Conservation (phyloP, 1,139 yeast genomes). For the Geotrichum bryndzae region DNA sequence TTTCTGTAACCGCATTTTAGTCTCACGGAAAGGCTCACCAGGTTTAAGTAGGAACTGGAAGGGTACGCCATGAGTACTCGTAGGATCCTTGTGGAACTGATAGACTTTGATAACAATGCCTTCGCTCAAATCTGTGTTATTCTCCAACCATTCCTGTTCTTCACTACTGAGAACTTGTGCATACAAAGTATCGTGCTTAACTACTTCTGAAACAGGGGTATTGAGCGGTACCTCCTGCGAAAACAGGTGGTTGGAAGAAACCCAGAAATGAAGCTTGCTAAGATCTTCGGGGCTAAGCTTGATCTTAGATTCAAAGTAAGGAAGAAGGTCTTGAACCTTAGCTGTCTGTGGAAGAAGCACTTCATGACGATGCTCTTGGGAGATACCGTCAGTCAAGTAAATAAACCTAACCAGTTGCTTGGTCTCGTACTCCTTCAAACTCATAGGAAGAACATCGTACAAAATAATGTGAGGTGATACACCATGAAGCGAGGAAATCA, state of each 20-base stretch:
- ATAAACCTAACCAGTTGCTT: conserved; percentile 51
- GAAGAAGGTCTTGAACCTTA: conserved; percentile 53
- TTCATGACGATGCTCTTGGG: conserved; percentile 56
- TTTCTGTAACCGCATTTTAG: conserved; percentile 62
- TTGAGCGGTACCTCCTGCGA: neutral
- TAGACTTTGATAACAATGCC: conserved; percentile 44
- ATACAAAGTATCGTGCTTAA: conserved; percentile 28
- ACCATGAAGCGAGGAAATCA: conserved; percentile 39
- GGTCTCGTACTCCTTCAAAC: conserved; percentile 70
- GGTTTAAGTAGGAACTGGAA: conserved; percentile 58
- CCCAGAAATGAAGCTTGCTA: conserved; percentile 54
- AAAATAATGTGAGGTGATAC: conserved; percentile 33
- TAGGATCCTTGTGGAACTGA: conserved; percentile 72
- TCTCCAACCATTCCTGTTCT: conserved; percentile 30
- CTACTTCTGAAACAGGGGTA: conserved; percentile 24
- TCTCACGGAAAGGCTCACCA: conserved; percentile 56
- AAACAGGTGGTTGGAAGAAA: conserved; percentile 36
- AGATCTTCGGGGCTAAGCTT: conserved; percentile 47
- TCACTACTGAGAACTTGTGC: conserved; percentile 34
- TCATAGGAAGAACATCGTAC: conserved; percentile 71
- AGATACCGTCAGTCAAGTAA: conserved; percentile 35
- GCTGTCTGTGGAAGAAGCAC: conserved; percentile 58
- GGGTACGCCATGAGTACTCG: conserved; percentile 79
- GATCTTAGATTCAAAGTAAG: conserved; percentile 51
- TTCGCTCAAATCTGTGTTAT: conserved; percentile 17